Evolutionary conservation across 176 grass and related monocot species (phyloP), one percentile per base, ranked within the genome.

Genomic region (Aegilops bicornis): DNA sequence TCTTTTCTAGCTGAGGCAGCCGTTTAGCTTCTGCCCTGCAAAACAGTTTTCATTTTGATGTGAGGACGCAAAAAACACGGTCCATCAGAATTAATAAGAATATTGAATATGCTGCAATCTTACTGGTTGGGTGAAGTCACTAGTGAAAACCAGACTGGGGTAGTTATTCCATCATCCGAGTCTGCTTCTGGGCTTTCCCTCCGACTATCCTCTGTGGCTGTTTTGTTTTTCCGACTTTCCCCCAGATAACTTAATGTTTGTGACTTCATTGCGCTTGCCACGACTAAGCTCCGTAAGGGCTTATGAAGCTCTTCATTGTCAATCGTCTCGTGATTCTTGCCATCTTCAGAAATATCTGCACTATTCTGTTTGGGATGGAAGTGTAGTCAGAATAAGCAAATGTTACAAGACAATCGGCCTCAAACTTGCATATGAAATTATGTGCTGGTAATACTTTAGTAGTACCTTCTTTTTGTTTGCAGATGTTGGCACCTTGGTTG

Each of bases 91-190:
- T 64, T 25, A 77, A 20, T 79, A 64, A 17, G 80, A 69, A 30
- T 68, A 74, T 35, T 83, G 17, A 73, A 79, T 66, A 61, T 64
- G 32, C 39, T 63, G 10, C 8, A 58, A 42, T 81, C 87, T 94
- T 90, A 97, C 97, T 91, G 89, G 42, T 97, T 79, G 82, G 87
- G 67, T 12, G 81, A 89, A 83, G 97, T 68, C 73, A 93, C 83
- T 69, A 99, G 86, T 24, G 92, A 94, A 69, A 99, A 94, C 97
- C 97, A 99, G 72, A 99, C 69, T 25, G 89, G 85, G 70, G 75
- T 82, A 73, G 78, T 64, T 78, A 64, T 83, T 88, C 76, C 80
- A 82, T 90, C 76, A 84, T 47, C 54, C 19, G 87, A 82, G 75
- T 30, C 89, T 56, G 10, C 76, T 77, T 31, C 73, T 56, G 27